A percentile compares a stretch with the other conserved stretches of the same genome.
Conservation (phyloP, 2,329 filamentous ascomycete genomes). For the Fusarium xylarioides region DNA sequence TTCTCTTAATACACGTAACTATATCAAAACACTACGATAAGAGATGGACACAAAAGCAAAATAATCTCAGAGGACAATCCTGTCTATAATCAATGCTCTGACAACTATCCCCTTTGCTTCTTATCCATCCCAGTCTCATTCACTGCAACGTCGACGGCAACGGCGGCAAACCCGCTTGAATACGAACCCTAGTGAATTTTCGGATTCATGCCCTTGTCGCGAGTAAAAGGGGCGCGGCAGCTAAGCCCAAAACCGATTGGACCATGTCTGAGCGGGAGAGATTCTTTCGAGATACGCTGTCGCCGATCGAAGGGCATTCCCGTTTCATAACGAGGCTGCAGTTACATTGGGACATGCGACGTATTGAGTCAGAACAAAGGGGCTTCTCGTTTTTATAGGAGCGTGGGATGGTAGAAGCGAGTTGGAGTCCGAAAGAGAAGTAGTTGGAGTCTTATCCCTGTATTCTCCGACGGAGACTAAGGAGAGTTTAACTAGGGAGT, state of each 20-base stretch:
- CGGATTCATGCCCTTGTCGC: not conserved
- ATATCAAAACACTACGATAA: not conserved
- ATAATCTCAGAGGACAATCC: no score
- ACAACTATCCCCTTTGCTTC: not conserved
- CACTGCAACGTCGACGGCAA: not conserved
- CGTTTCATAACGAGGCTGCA: not conserved
- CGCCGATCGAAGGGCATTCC: not conserved
- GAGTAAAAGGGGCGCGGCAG: not conserved
- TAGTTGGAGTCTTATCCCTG: not conserved
- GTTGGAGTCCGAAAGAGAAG: not conserved
- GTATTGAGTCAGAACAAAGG: not conserved
- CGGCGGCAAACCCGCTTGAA: not conserved
- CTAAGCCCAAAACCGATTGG: not conserved
- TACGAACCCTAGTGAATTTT: not conserved
- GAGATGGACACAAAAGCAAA: not conserved
- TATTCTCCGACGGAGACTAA: not conserved
- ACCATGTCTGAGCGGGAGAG: not conserved
- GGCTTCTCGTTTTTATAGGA: not conserved
- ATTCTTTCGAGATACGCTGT: not conserved
- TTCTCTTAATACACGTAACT: not conserved
- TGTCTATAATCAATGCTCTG: not conserved
- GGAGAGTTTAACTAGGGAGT: not conserved
- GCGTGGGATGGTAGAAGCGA: no score
- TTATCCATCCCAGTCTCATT: no score
- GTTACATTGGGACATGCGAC: not conserved